Evolutionary conservation across 768 basidiomycete species (phyloP), one percentile per base, ranked within the genome.

Genomic region (Tephrocybe sp.): DNA sequence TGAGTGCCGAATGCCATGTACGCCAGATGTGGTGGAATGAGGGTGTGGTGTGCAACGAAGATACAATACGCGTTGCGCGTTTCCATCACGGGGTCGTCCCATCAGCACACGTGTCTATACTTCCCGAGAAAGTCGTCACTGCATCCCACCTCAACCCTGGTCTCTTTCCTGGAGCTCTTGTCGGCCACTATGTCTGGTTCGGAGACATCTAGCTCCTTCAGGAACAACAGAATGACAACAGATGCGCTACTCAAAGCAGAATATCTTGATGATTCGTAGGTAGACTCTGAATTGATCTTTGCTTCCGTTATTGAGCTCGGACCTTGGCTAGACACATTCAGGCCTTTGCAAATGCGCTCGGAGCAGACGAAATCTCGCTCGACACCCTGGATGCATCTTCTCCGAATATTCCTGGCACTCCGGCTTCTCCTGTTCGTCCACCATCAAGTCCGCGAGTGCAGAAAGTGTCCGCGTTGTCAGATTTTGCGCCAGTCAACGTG

Each of bases 401-500:
- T 18, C 68, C 71, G 8, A 64, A 69, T 32, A 64, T 73, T 40
- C 75, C 73, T 52, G 72, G 71, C n/a, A 70, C 69, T 24, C 74
- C 76, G 5, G 54, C 55, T 34, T 59, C 64, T 34, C 57, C 56
- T 44, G 56, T 67, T 57, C 4, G 48, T 42, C 54, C 67, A 58
- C 32, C 50, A 21, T 39, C 39, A 20, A 62, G 7, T 14, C 34
- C 61, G 5, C 84, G 89, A 15, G 78, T 91, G 20, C 79, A 83
- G 62, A 93, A 91, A 69, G 83, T 95, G 5, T 84, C 88, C 45
- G 90, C 91, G 1, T 70, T 92, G 44, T 88, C 85, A 1, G 93
- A 95, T 65, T 93, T 92, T 59, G 91, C 94, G 4, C 97, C 96
- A 0, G 83, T 98, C 21, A 91, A 97, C 64, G 69, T 92, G 58